Percentiles rank a stretch among this genome's conserved stretches.
Conservation (phyloP, 441 rosid genomes). For the Bocquillonia castaneifolia region DNA sequence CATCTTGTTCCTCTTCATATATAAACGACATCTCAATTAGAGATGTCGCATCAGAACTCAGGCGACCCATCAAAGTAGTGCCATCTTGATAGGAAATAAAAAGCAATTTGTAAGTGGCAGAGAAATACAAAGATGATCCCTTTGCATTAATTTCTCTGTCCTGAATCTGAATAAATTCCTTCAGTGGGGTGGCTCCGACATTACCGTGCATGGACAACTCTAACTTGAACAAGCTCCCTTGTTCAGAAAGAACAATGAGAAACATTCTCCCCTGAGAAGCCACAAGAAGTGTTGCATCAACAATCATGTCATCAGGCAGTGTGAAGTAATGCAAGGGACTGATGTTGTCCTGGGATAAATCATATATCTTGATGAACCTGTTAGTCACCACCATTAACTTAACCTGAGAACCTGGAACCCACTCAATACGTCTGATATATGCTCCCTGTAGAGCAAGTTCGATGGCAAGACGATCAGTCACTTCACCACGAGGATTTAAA, state of each 20-base stretch:
- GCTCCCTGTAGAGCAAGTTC: slow-evolving; percentile 99
- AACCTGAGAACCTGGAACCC: slow-evolving; percentile 99
- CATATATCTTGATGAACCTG: slow-evolving; percentile 94
- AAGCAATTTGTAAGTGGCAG: slow-evolving; percentile 73
- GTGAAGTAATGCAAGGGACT: slow-evolving; percentile 97
- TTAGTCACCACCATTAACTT: slow-evolving; percentile 93
- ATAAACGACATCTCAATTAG: slow-evolving; percentile 67
- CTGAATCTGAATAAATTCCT: slow-evolving; percentile 63
- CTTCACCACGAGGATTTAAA: slow-evolving; percentile 96
- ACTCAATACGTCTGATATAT: slow-evolving; percentile 78
- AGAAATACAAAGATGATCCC: slow-evolving; percentile 90
- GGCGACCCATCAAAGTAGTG: slow-evolving; percentile 73
- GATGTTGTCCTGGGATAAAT: slow-evolving; percentile 94
- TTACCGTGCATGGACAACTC: slow-evolving; percentile 75
- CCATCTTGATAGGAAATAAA: slow-evolving; percentile 92
- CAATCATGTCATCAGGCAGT: slow-evolving; percentile 72
- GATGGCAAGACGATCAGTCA: slow-evolving; percentile 95
- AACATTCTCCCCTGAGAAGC: slow-evolving; percentile 83
- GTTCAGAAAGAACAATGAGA: slow-evolving; percentile 89
- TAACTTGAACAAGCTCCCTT: slow-evolving; percentile 76
- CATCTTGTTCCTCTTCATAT: slow-evolving; percentile 84
- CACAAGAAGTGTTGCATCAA: slow-evolving; percentile 84
- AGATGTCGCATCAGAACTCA: slow-evolving; percentile 66
- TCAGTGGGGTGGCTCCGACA: slow-evolving; percentile 87
- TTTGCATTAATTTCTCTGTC: slow-evolving; percentile 67